Evolutionary conservation across 2,329 filamentous ascomycete genomes (phyloP), one percentile per base, ranked within the genome.

Genomic region (Penicillium thymicola): DNA sequence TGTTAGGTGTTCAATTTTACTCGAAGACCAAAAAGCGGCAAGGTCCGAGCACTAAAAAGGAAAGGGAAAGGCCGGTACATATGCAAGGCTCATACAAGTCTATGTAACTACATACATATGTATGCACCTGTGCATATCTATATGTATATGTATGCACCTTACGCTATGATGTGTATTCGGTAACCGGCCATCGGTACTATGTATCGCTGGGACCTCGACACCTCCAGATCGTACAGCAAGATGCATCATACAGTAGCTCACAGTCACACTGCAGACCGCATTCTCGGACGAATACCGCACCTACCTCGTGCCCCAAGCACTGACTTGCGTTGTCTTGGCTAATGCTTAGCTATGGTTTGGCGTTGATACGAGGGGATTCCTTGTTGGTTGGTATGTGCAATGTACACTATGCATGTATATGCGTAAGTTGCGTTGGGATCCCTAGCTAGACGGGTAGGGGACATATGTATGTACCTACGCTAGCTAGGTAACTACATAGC

Each of bases 311-410:
- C 8, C 13, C 30, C 16, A 40, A 40, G 40, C 41, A 40, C 32
- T 34, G 46, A 27, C 27, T 27, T 45, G 40, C 34, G 28, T 37
- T 5, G 28, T 44, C 53, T 55, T 55, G 53, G 53, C 53, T 51
- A 51, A 51, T 51, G 53, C 53, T 55, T 55, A 55, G 53, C 53
- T 41, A 25, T 40, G 13, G n/a, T 18, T 16, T 38, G 14, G 10
- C 10, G 14, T 9, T 32, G 10, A 7, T 14, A 36, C 34, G 23
- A 40, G 53, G 49, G 21, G 21, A 4, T 23, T n/a, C 27, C 34
- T 13, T 38, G 40, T 25, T 25, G 6, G 5, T n/a, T 3, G 42
- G 42, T 27, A n/a, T 42, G 11, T 21, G 18, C 11, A 9, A 32
- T 2, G 7, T 32, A 16, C 2, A 34, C 25, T 14, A 25, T 42